Evolutionary conservation across 2,329 filamentous ascomycete genomes (phyloP).

Genomic region (Cytospora paraplurivora): DNA sequence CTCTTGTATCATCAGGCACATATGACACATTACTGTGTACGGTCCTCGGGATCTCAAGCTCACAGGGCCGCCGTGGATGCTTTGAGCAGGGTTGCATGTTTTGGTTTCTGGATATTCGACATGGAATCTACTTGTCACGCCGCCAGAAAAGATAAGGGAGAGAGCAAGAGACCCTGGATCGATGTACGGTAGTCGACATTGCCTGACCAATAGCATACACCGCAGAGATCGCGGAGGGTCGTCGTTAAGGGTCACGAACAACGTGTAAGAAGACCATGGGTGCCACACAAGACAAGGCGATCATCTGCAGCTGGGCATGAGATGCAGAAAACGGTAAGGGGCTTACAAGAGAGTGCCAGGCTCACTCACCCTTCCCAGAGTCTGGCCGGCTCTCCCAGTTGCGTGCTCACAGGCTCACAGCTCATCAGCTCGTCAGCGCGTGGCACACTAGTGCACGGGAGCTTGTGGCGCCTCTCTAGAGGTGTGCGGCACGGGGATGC

Average conservation of each 20-base stretch:
- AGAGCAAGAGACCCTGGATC: slow-evolving; percentile 8
- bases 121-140: slow-evolving; percentile 9
- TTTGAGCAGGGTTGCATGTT: background rate
- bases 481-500: background rate
- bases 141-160: slow-evolving; percentile 20
- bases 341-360: too few species aligned
- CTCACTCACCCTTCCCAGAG: too few species aligned
- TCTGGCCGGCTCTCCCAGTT: too few species aligned
- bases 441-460: background rate
- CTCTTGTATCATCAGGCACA: background rate
- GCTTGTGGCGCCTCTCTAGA: background rate
- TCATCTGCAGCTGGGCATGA: slow-evolving; percentile 22
- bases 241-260: slow-evolving; percentile 22
- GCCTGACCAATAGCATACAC: background rate
- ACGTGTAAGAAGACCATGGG: slow-evolving; percentile 13
- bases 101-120: slow-evolving; percentile 4
- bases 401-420: too few species aligned
- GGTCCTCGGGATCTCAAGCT: background rate
- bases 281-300: slow-evolving; percentile 12
- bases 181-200: background rate
- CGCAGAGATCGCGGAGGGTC: background rate
- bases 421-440: too few species aligned
- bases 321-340: background rate
- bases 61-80: background rate
- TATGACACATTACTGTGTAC: background rate